Evolutionary conservation across 345 rosid genomes (phyloP).

Genomic region (Cardiospermum halicacabum): DNA sequence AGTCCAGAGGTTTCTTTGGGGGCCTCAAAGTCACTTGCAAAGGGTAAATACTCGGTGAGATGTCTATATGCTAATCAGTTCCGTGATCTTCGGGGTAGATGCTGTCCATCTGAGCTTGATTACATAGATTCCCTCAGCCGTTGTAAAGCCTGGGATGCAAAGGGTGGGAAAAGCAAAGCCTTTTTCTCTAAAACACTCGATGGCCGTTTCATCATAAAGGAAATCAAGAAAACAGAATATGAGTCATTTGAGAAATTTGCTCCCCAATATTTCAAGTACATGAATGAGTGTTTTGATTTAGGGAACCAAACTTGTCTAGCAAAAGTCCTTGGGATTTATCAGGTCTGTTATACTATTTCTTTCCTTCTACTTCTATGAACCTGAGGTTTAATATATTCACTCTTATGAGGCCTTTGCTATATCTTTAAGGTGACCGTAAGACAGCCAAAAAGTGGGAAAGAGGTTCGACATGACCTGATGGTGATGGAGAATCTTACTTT

Average conservation of each 20-base stretch:
- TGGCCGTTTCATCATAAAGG: constrained; percentile 84
- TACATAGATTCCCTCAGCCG: constrained; percentile 85
- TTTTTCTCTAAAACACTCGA: constrained; percentile 87
- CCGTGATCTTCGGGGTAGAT: constrained; percentile 60
- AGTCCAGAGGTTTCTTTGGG: constrained; percentile 66
- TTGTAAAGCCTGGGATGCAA: constrained; percentile 90
- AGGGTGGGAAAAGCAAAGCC: constrained; percentile 95
- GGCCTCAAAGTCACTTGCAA: constrained; percentile 49
- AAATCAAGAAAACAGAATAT: constrained; percentile 87
- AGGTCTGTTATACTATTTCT: constrained; percentile 39
- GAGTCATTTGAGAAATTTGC: constrained; percentile 89
- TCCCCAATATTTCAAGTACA: constrained; percentile 72
- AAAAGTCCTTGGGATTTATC: constrained; percentile 92
- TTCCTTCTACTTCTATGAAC: background rate
- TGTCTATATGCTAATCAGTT: constrained; percentile 73
- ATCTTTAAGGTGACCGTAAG: constrained; percentile 70
- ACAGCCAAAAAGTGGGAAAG: constrained; percentile 75
- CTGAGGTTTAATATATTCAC: background rate
- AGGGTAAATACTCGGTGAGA: constrained; percentile 72
- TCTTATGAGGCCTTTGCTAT: constrained; percentile 8
- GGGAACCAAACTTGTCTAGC: constrained; percentile 96
- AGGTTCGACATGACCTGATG: constrained; percentile 80
- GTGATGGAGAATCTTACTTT: constrained; percentile 96
- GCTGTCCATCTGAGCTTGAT: constrained; percentile 78
- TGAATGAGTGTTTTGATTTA: constrained; percentile 58